These are phyloP conservation scores for Xylaria hypoxylon DNA, from an alignment of 2,329 filamentous ascomycete species.

Conservation along the genomic window DNA sequence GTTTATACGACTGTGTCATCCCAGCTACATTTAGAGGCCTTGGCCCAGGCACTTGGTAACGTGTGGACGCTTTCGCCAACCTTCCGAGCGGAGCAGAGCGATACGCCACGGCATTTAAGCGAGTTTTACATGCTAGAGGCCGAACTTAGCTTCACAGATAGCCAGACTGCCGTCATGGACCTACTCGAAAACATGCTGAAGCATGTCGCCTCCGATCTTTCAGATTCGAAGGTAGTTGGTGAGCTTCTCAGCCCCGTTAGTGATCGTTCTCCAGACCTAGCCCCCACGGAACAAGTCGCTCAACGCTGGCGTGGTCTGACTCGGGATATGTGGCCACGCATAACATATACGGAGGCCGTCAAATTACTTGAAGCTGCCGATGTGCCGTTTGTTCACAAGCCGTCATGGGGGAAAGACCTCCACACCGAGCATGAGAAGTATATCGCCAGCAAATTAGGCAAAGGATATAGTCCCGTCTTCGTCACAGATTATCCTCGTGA, in stretches of 20 bases:
- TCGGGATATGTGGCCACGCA: slow-evolving; percentile 74
- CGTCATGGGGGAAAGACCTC: slow-evolving; percentile 78
- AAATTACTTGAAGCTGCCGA: slow-evolving; percentile 71
- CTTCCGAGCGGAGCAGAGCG: slow-evolving; percentile 92
- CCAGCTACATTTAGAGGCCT: slow-evolving; percentile 92
- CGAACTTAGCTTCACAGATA: slow-evolving; percentile 82
- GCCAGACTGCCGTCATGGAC: slow-evolving; percentile 78
- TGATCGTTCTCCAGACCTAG: slow-evolving; percentile 59
- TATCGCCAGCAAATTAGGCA: slow-evolving; percentile 71
- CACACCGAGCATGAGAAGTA: slow-evolving; percentile 94
- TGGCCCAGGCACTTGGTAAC: slow-evolving; percentile 86
- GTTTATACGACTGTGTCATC: slow-evolving; percentile 97
- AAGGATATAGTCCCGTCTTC: slow-evolving; percentile 77
- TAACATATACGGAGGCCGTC: slow-evolving; percentile 86
- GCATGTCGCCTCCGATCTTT: slow-evolving; percentile 57
- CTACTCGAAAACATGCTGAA: slow-evolving; percentile 84
- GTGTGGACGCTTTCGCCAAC: slow-evolving; percentile 96
- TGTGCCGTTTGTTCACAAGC: slow-evolving; percentile 73
- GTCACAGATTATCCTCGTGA: slow-evolving; percentile 91
- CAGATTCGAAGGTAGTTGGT: slow-evolving; percentile 55
- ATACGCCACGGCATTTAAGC: slow-evolving; percentile 92
- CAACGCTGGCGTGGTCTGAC: slow-evolving; percentile 79
- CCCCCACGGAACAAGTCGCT: slow-evolving; percentile 64
- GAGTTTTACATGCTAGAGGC: slow-evolving; percentile 99
- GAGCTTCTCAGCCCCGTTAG: slow-evolving; percentile 58